Base-by-base conservation (phyloP, 73 alveolate species). In the Paramecium caudatum region DNA sequence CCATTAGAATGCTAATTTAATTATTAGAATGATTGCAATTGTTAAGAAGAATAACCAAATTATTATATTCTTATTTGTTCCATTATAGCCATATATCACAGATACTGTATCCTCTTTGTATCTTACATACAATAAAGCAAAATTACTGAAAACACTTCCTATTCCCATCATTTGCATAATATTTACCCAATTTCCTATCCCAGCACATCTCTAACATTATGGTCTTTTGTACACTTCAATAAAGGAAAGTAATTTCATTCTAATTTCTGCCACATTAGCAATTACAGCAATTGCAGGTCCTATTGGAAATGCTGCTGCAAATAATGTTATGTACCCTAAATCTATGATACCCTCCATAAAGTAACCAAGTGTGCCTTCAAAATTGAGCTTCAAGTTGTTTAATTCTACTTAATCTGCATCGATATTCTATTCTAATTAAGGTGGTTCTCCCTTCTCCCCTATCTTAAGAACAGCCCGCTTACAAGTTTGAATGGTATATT, bases 251-350 rank as follows among this genome's bases (percentile, higher is more conserved):
- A 91, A 50, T 83, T 95, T 93, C 0, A 91, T 95, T 16, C 92
- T 86, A 27, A 94, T 93, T 78, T 95, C 98, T 10, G 94, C 15
- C 6, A 94, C 47, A 74, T 94, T 95, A 23, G 90, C 91, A 17
- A 95, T 10, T 41, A 95, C 82, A 12, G 96, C 95, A 9, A 95
- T 68, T 30, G 93, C 50, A 6, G 96, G 96, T 5, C 95, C 94
- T 0, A 94, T 80, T 0, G 98, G 97, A 63, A 95, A 95, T 4
- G 97, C 96, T 33, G 95, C 83, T 21, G 97, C 96, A 82, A 95
- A 95, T n/a, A 95, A 92, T 4, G 94, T 85, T 17, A 95, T 88
- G 49, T 95, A 95, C 1, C 98, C 98, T 25, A 68, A 82, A 49
- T 94, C 93, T 7, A 91, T 81, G 48, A 95, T 90, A 27, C 95